Conservation (phyloP, 2,329 filamentous ascomycete species). For the Fusarium ambrosium region DNA sequence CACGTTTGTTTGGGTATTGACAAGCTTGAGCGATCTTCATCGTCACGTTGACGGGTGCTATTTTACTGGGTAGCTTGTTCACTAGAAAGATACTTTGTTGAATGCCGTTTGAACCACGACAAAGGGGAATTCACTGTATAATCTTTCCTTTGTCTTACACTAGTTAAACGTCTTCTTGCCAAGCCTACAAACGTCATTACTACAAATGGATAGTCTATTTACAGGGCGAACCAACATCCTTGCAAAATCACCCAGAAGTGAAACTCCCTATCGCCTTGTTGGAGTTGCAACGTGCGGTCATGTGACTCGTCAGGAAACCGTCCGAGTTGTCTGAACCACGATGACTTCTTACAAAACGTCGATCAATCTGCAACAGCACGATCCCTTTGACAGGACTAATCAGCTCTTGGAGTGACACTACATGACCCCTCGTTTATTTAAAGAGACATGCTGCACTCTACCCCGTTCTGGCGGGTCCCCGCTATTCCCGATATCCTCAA, state of each 20-base stretch:
- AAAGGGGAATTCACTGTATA: not conserved
- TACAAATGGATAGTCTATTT: not conserved
- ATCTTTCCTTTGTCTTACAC: not conserved
- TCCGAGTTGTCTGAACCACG: not conserved
- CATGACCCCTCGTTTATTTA: constrained; percentile 21
- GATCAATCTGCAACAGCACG: constrained; percentile 24
- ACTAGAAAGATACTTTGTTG: not conserved
- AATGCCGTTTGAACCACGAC: not conserved
- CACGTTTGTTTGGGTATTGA: constrained; percentile 4
- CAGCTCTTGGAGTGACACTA: not conserved
- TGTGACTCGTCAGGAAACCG: not conserved
- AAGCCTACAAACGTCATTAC: not conserved
- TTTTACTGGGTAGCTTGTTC: not conserved
- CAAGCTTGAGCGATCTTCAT: constrained; percentile 6
- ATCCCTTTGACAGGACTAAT: constrained; percentile 17
- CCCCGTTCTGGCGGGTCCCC: constrained; percentile 9
- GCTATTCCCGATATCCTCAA: constrained; percentile 9
- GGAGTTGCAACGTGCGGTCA: not conserved
- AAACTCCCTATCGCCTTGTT: not conserved
- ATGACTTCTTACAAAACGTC: constrained; percentile 3
- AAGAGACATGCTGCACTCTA: constrained; percentile 19
- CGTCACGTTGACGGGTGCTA: constrained; percentile 4
- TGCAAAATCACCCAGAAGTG: not conserved
- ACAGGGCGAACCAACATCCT: not conserved
- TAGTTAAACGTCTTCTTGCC: not conserved